Evolutionary conservation across 2,329 filamentous ascomycete species (phyloP).

Genomic region (Phyllosticta ampelicida): DNA sequence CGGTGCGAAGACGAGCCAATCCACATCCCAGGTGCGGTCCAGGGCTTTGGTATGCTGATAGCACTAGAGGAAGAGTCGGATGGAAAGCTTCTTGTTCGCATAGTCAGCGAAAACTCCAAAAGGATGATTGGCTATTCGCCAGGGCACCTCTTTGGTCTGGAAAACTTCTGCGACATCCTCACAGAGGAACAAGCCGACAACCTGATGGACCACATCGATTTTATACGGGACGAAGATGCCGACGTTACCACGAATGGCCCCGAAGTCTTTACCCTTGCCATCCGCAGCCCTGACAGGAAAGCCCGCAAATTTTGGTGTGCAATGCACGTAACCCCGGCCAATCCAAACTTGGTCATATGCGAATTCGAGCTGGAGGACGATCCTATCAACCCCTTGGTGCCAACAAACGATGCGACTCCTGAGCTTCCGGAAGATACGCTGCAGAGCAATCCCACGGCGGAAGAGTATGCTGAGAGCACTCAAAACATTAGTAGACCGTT

Average conservation of each 20-base stretch:
- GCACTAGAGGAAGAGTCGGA: conserved; percentile 61
- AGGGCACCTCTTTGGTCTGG: conserved; percentile 59
- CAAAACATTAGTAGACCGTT: conserved; percentile 64
- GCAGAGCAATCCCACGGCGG: conserved; percentile 57
- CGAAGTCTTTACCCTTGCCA: conserved; percentile 71
- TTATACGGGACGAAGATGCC: conserved; percentile 71
- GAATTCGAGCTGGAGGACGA: conserved; percentile 86
- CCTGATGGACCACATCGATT: conserved; percentile 76
- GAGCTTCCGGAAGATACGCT: conserved; percentile 64
- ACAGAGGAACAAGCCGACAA: conserved; percentile 77
- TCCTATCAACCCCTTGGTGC: conserved; percentile 53
- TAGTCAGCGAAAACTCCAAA: conserved; percentile 73
- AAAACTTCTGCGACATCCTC: conserved; percentile 73
- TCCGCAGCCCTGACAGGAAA: conserved; percentile 47
- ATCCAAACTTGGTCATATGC: conserved; percentile 66
- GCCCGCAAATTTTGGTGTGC: conserved; percentile 75
- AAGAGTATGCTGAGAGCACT: conserved; percentile 68
- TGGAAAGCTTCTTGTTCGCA: conserved; percentile 54
- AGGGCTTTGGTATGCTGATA: conserved; percentile 68
- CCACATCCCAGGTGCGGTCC: conserved; percentile 71
- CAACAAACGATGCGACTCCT: conserved; percentile 45
- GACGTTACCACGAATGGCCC: conserved; percentile 68
- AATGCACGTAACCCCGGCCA: conserved; percentile 60
- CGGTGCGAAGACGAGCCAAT: conserved; percentile 87
- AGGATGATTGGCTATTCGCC: conserved; percentile 67